Evolutionary conservation across 1,284 basidiomycete species (phyloP), one percentile per base, ranked within the genome.

Genomic region (Puccinia horiana): DNA sequence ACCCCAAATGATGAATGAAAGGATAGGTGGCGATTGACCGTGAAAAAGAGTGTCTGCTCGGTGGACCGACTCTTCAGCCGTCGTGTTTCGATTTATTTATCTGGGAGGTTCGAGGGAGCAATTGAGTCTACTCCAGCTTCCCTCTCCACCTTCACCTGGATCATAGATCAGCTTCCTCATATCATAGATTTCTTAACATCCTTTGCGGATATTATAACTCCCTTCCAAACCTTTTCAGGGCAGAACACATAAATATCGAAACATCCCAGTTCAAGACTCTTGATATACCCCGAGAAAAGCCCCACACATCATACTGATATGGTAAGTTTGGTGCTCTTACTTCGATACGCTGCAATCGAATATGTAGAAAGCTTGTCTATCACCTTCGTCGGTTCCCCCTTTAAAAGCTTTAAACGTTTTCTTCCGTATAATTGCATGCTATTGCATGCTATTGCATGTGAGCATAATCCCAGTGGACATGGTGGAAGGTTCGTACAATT

Each of bases 311-410:
- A 69, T 69, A 69, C 65, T 9, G 37, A 69, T n/a, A 69, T 69
- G 42, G 65, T 69, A 69, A 69, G 65, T 69, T 47, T 47, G n/a
- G n/a, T n/a, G n/a, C 1, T 26, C 9, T 44, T 69, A 6, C 42
- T 69, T 42, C 29, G 11, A 37, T 63, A 12, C 9, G 6, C 35
- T 63, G 61, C 3, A 37, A 37, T 37, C n/a, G n/a, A 69, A 26
- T n/a, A n/a, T n/a, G n/a, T 69, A 23, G 9, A 42, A 69, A 69
- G 65, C 40, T 69, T 69, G 65, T 69, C 3, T n/a, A 69, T 69
- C n/a, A 69, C 23, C 40, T 4, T 47, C 47, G n/a, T 69, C n/a
- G 37, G 65, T 44, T 37, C 9, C 42, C 37, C 23, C n/a, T n/a
- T n/a, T n/a, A n/a, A n/a, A n/a, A 69, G 29, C 65, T 37, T 47